Evolutionary conservation across 164 flowering plant genomes (phyloP).

Genomic region (Umbellularia californica): DNA sequence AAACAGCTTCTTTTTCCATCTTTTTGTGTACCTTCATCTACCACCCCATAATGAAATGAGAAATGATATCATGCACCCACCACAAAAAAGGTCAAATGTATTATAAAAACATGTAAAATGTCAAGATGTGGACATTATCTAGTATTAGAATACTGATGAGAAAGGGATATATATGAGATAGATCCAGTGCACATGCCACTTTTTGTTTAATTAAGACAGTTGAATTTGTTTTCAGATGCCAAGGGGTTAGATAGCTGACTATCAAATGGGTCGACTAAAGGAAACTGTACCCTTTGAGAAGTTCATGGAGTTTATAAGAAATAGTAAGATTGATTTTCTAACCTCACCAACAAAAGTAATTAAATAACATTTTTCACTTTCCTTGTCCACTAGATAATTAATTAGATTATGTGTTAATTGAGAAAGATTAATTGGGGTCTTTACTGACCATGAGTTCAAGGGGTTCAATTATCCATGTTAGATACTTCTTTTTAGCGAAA

Average conservation of each 20-base stretch:
- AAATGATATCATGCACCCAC: slow-evolving; percentile 1
- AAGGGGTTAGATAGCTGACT: background rate
- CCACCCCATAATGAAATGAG: slow-evolving; percentile 1
- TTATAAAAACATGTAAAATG: slow-evolving; percentile 2
- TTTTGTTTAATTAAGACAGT: background rate
- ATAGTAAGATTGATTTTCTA: too few relatives aligned
- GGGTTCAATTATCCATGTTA: too few relatives aligned
- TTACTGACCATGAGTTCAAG: too few relatives aligned
- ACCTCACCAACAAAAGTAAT: background rate
- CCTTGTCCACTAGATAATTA: background rate
- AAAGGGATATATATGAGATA: slow-evolving; percentile 17
- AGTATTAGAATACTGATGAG: slow-evolving; percentile 3
- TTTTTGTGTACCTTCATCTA: background rate
- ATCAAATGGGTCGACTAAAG: background rate
- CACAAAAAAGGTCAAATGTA: slow-evolving; percentile 9
- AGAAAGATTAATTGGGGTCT: too few relatives aligned
- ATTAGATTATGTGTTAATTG: background rate
- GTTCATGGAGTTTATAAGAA: background rate
- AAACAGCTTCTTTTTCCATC: background rate
- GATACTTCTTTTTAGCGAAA: too few relatives aligned
- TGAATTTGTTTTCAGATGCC: background rate
- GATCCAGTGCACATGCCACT: slow-evolving; percentile 17
- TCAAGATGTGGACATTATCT: background rate
- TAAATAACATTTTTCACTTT: background rate
- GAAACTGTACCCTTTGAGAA: background rate